Conservation (phyloP, 2,329 filamentous ascomycete species). For the Apiospora sp. region DNA sequence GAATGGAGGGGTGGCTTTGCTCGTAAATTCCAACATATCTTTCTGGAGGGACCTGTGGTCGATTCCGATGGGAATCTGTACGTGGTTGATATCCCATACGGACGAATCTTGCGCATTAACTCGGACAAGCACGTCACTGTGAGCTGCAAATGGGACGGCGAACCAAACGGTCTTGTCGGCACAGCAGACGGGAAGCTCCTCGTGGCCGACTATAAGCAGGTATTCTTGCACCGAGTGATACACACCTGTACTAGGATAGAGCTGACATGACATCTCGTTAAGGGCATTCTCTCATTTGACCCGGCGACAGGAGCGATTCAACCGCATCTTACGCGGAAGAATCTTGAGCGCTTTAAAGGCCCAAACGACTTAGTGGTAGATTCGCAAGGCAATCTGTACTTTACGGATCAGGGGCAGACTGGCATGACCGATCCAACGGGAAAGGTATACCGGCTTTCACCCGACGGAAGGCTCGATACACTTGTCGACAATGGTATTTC, state of each 20-base stretch:
- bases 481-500: slow-evolving; percentile 48
- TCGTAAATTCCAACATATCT: slow-evolving; percentile 46
- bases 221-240: slow-evolving; percentile 27
- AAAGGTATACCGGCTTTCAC: slow-evolving; percentile 46
- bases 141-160: slow-evolving; percentile 47
- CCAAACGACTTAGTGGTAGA: slow-evolving; percentile 51
- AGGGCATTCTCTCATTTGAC: slow-evolving; percentile 49
- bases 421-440: slow-evolving; percentile 52
- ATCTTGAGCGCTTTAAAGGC: slow-evolving; percentile 53
- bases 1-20: slow-evolving; percentile 50
- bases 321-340: slow-evolving; percentile 44
- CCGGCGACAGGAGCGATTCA: slow-evolving; percentile 39
- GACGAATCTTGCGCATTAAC: slow-evolving; percentile 47
- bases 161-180: slow-evolving; percentile 49
- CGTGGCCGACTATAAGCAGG: slow-evolving; percentile 53
- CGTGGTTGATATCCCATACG: slow-evolving; percentile 50
- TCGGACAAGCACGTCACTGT: slow-evolving; percentile 40
- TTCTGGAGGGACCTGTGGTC: slow-evolving; percentile 49
- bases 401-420: slow-evolving; percentile 54
- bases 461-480: slow-evolving; percentile 46
- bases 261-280: neutral
- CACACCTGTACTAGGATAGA: neutral
- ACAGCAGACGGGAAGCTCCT: slow-evolving; percentile 44
- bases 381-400: slow-evolving; percentile 48
- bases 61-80: slow-evolving; percentile 45